These are phyloP conservation scores for Lepidium campestre DNA, from an alignment of 441 rosid genomes.

Conservation along the genomic window DNA sequence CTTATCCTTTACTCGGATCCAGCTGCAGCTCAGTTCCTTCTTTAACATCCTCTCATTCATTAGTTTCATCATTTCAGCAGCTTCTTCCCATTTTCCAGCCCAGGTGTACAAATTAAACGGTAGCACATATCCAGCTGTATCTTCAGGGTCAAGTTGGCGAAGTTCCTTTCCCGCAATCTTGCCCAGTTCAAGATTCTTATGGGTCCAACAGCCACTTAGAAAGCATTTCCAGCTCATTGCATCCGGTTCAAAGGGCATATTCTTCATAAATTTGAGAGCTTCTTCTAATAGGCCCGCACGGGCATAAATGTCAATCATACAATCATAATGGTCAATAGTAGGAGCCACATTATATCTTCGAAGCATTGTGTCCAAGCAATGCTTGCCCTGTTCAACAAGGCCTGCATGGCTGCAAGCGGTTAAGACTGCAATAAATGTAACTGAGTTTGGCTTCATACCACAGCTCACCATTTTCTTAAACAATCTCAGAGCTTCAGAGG, in stretches of 20 bases:
- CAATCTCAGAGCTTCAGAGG: constrained; percentile 42
- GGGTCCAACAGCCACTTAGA: constrained; percentile 58
- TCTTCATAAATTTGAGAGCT: constrained; percentile 39
- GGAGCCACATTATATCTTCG: constrained; percentile 41
- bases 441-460: constrained; percentile 37
- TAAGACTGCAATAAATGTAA: constrained; percentile 43
- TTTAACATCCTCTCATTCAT: constrained; percentile 45
- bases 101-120: constrained; percentile 46
- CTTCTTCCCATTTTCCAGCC: constrained; percentile 54
- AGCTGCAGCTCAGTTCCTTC: constrained; percentile 59
- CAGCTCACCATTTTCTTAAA: constrained; percentile 39
- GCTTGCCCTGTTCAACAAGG: constrained; percentile 31
- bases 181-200: constrained; percentile 50
- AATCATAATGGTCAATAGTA: constrained; percentile 49
- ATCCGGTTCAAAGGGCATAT: constrained; percentile 48
- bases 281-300: constrained; percentile 49
- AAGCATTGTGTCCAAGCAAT: constrained; percentile 36
- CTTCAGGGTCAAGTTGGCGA: constrained; percentile 42
- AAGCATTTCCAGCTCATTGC: constrained; percentile 61
- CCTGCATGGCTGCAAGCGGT: constrained; percentile 51
- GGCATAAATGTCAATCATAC: constrained; percentile 51
- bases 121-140: constrained; percentile 50
- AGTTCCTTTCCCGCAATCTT: constrained; percentile 44
- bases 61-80: constrained; percentile 40
- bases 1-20: constrained; percentile 48